Conservation (phyloP, 2,329 filamentous ascomycete species). For the Alternaria infectoria region DNA sequence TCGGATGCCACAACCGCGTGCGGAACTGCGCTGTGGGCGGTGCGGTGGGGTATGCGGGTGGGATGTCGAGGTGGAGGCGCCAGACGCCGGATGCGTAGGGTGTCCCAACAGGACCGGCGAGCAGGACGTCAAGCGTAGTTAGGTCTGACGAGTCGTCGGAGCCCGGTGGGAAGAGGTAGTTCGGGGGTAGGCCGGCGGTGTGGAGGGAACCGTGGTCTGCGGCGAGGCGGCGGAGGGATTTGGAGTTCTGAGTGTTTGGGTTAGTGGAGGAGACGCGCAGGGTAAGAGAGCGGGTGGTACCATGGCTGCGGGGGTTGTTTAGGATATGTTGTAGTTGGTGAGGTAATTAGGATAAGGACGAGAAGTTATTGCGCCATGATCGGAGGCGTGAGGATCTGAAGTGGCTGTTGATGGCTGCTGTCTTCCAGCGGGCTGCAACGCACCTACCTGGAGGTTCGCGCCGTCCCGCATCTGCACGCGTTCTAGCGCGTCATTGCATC, state of each 20-base stretch:
- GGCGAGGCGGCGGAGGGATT: constrained; percentile 63
- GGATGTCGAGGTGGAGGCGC: constrained; percentile 66
- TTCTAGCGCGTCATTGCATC: background rate
- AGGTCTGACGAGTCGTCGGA: constrained; percentile 58
- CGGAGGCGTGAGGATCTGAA: background rate
- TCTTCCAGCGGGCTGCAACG: background rate
- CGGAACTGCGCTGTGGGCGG: constrained; percentile 66
- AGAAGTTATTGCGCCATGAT: background rate
- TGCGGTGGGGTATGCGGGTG: constrained; percentile 60
- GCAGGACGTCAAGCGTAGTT: constrained; percentile 62
- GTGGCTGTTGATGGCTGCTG: background rate
- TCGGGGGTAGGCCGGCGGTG: constrained; percentile 62
- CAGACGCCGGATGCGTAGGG: constrained; percentile 66
- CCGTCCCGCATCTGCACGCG: constrained; percentile 17
- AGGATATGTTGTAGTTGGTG: background rate
- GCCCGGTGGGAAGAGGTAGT: constrained; percentile 63
- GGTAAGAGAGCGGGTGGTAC: background rate
- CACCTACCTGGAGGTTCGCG: background rate
- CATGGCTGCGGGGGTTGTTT: constrained; percentile 9
- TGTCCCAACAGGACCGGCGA: constrained; percentile 66
- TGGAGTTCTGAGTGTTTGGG: constrained; percentile 50
- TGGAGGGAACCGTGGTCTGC: constrained; percentile 65
- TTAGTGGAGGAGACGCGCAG: constrained; percentile 3
- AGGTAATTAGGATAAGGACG: background rate
- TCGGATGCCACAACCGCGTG: constrained; percentile 69